phyloP scores from a whole-genome alignment of 2,329 filamentous ascomycete genomes.

The Rhytidhysteron rufulum region DNA sequence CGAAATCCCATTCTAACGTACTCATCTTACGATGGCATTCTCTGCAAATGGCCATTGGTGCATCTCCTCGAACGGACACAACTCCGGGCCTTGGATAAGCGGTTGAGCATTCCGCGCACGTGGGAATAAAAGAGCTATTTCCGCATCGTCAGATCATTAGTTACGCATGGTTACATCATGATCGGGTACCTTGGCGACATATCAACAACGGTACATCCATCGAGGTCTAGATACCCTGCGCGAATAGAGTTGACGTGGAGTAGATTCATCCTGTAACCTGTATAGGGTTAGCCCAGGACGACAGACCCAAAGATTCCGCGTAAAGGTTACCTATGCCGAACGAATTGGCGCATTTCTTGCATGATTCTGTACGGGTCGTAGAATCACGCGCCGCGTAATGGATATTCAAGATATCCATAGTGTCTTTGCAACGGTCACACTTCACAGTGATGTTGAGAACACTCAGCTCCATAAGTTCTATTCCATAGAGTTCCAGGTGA shows the following conservation, averaged over 20 bases:
- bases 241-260: conserved; percentile 71
- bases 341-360: conserved; percentile 53
- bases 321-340: conserved; percentile 40
- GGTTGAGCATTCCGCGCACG: conserved; percentile 72
- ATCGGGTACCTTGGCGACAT: conserved; percentile 63
- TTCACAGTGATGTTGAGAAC: conserved; percentile 68
- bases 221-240: conserved; percentile 73
- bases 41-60: conserved; percentile 69
- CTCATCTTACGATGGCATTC: conserved; percentile 77
- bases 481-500: conserved; percentile 68
- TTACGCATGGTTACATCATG: too few species aligned
- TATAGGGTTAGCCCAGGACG: conserved; percentile 3
- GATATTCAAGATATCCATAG: conserved; percentile 65
- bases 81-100: conserved; percentile 60
- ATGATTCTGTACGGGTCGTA: conserved; percentile 44
- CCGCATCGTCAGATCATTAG: not conserved
- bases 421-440: conserved; percentile 73
- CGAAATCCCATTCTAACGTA: too few species aligned
- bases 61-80: conserved; percentile 69
- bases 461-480: conserved; percentile 70
- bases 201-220: conserved; percentile 70
- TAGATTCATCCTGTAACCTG: conserved; percentile 56
- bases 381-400: conserved; percentile 45
- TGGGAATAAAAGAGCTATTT: conserved; percentile 71
- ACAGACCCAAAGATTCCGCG: not conserved